Conservation (phyloP, 2,329 filamentous ascomycete species). For the Periconia macrospinosa region DNA sequence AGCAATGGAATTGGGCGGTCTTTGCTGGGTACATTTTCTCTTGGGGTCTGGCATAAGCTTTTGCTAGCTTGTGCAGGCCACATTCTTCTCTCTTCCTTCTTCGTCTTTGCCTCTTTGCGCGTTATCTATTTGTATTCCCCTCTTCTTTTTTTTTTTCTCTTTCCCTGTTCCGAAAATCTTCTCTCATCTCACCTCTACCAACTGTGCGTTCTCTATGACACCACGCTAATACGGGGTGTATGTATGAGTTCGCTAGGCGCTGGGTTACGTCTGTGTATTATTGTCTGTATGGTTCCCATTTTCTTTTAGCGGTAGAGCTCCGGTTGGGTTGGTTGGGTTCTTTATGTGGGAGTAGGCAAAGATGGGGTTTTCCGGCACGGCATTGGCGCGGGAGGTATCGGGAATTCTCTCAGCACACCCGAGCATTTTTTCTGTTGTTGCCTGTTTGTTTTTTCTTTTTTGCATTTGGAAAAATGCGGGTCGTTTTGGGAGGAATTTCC, state of each 20-base stretch:
- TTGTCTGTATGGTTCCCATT: slow-evolving; percentile 15
- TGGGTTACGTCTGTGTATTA: slow-evolving; percentile 28
- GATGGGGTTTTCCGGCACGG: neutral
- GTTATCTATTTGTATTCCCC: slow-evolving; percentile 6
- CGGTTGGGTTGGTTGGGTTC: neutral
- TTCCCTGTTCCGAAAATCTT: slow-evolving; percentile 1
- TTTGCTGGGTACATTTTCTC: slow-evolving; percentile 7
- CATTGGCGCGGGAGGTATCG: neutral
- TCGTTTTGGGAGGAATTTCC: too few relatives aligned
- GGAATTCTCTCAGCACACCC: too few relatives aligned
- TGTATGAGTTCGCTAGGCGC: slow-evolving; percentile 14
- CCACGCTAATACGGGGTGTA: slow-evolving; percentile 3
- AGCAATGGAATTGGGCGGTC: slow-evolving; percentile 21
- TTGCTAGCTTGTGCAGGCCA: slow-evolving; percentile 22
- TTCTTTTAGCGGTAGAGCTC: slow-evolving; percentile 9
- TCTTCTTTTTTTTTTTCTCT: neutral
- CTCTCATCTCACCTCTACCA: slow-evolving; percentile 5
- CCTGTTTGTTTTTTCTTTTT: too few relatives aligned
- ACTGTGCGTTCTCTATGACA: slow-evolving; percentile 2
- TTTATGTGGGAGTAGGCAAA: neutral
- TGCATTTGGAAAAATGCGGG: too few relatives aligned
- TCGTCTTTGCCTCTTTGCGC: neutral
- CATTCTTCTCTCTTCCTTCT: slow-evolving; percentile 17
- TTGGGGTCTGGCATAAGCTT: slow-evolving; percentile 6
- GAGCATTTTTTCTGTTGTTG: too few relatives aligned